Conservation (phyloP, 371 early-diverging fungal species). For the Mucor ambiguus region DNA sequence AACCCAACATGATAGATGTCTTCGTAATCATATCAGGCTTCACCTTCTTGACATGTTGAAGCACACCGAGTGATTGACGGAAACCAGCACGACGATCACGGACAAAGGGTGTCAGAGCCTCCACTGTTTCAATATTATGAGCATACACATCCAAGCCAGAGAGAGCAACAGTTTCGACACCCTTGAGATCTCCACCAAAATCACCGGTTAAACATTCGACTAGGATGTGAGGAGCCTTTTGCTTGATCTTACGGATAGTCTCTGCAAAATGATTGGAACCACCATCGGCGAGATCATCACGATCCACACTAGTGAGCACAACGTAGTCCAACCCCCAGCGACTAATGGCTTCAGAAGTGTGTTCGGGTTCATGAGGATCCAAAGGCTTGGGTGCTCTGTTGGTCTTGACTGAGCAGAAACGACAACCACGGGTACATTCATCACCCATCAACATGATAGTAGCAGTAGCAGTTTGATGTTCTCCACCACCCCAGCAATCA, state of each 20-base stretch:
- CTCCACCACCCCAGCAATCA: conserved; percentile 97
- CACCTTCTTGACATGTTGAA: conserved; percentile 85
- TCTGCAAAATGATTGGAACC: conserved; percentile 95
- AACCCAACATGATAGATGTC: conserved; percentile 97
- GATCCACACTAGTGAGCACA: conserved; percentile 96
- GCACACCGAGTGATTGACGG: conserved; percentile 88
- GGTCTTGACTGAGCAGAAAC: conserved; percentile 98
- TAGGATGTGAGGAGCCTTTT: conserved; percentile 87
- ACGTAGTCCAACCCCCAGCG: conserved; percentile 98
- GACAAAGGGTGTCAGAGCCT: conserved; percentile 86
- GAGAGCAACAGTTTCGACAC: conserved; percentile 80
- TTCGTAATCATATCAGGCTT: conserved; percentile 89
- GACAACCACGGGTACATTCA: conserved; percentile 97
- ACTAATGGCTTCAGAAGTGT: conserved; percentile 93
- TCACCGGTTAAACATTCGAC: conserved; percentile 98
- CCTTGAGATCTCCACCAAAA: conserved; percentile 81
- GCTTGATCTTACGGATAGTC: conserved; percentile 86
- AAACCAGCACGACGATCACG: conserved; percentile 95
- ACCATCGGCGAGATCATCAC: conserved; percentile 94
- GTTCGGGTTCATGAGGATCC: conserved; percentile 93
- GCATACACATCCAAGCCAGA: conserved; percentile 98
- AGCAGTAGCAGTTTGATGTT: conserved; percentile 95
- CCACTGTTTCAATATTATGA: conserved; percentile 98
- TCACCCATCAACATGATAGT: conserved; percentile 99
- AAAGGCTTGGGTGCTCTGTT: conserved; percentile 85